Evolutionary conservation across 225 moss, liverwort and hornwort genomes (phyloP).

Genomic region (Pseudisothecium myosuroides): DNA sequence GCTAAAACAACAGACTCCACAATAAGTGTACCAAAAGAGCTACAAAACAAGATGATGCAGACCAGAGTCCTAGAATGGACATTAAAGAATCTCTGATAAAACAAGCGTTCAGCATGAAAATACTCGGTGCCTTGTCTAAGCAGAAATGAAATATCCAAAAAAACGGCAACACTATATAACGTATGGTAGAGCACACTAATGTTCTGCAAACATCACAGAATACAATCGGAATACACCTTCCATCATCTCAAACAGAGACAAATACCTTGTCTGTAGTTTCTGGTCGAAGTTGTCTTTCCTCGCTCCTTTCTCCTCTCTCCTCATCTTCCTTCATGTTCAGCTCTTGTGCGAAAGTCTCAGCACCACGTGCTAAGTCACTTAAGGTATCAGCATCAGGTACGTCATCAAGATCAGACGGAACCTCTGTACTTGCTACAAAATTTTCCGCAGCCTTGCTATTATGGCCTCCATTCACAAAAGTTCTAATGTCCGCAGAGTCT

Average conservation of each 20-base stretch:
- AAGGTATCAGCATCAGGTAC: constrained; percentile 26
- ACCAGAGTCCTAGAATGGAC: neutral
- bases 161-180: neutral
- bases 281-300: constrained; percentile 1
- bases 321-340: constrained; percentile 22
- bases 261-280: constrained; percentile 18
- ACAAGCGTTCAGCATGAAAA: neutral
- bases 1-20: neutral
- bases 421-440: neutral
- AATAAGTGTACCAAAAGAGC: neutral
- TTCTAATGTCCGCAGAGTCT: neutral
- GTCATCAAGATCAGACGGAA: constrained; percentile 9
- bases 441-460: neutral
- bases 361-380: constrained; percentile 20
- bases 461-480: constrained; percentile 3
- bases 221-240: neutral
- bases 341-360: constrained; percentile 18
- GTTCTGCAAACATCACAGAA: neutral
- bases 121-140: neutral
- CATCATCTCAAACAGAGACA: neutral
- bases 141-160: neutral
- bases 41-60: neutral
- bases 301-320: neutral
- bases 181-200: neutral
- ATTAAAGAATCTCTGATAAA: neutral